A percentile compares a stretch with the other conserved stretches of the same genome.
phyloP scores from a whole-genome alignment of 805 yeast species.

The Pichia eremophila region DNA sequence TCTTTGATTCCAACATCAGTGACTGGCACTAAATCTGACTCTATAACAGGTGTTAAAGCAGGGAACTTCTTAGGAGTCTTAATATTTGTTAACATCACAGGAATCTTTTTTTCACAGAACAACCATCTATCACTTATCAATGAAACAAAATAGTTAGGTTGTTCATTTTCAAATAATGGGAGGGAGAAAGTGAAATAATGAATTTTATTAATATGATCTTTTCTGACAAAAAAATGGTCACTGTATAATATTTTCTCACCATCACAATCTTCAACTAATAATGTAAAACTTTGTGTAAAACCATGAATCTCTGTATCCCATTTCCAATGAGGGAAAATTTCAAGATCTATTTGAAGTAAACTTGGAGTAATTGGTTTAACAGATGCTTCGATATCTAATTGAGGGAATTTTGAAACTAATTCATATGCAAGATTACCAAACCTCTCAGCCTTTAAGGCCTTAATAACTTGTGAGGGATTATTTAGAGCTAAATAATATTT shows the following conservation, averaged over 20 bases:
- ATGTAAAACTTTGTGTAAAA: conserved; percentile 50
- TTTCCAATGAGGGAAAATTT: conserved; percentile 60
- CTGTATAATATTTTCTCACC: conserved; percentile 63
- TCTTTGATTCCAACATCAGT: conserved; percentile 40
- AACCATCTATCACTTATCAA: conserved; percentile 80
- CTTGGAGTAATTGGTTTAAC: conserved; percentile 74
- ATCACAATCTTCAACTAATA: conserved; percentile 75
- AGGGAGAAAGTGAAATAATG: conserved; percentile 59
- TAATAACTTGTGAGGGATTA: conserved; percentile 65
- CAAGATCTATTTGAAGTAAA: conserved; percentile 55
- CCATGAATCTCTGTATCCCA: conserved; percentile 70
- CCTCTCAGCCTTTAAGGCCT: conserved; percentile 65
- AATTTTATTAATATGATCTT: conserved; percentile 40
- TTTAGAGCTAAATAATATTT: conserved; percentile 58
- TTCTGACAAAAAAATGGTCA: conserved; percentile 45
- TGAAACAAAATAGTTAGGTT: conserved; percentile 66
- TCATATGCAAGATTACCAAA: conserved; percentile 53
- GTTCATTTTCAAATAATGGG: conserved; percentile 43
- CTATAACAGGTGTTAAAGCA: conserved; percentile 50
- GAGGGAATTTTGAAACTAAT: conserved; percentile 65
- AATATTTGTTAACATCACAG: conserved; percentile 46
- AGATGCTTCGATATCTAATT: conserved; percentile 44
- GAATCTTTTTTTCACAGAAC: conserved; percentile 55
- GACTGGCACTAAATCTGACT: conserved; percentile 40
- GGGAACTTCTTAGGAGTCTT: conserved; percentile 56